Base-by-base conservation (phyloP, 2,329 filamentous ascomycete species). In the Cyclaneusma minus region DNA sequence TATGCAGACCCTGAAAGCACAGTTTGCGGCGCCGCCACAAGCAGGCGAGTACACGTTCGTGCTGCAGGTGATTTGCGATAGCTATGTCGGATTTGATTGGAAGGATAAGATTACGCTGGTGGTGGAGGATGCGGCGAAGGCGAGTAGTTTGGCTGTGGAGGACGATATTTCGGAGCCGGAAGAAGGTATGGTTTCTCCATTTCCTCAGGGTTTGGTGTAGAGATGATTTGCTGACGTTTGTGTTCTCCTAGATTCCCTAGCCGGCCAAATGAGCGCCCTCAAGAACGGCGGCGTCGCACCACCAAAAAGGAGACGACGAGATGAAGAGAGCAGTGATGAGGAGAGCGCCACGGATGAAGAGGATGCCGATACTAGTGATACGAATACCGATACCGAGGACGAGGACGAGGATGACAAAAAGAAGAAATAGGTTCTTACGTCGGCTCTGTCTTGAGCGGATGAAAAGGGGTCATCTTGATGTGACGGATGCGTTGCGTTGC, bases 121-220 rank as follows among this genome's bases (percentile, higher is more conserved):
- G 15, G 83, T 98, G 6, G 84, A 93, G 44, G 85, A 95, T 42
- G 75, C 81, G 17, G 79, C 70, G 52, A 89, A 87, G 56, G 85
- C 82, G 4, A 76, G 69, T 12, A 68, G 77, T 39, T 74, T 92
- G 46, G 68, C 70, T 27, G 79, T 74, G 24, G 84, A 94, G 39
- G 89, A 93, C 43, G 89, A 98, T 32, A 98, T 98, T 39, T 92
- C 82, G 48, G 89, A 98, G 51, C 89, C 91, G 18, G 89, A 95
- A 36, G 89, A 98, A 62, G 89, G 89, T 93, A 64, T 61, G 75
- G n/a, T n/a, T 61, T 26, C 10, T 21, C 14, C 20, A n/a, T 11
- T 17, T 15, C 14, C 25, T 22, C 16, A 12, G 11, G n/a, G n/a
- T 17, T 7, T 16, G 15, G 15, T 9, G 4, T 23, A 15, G 18